Base-by-base conservation (phyloP, 257 asterid genomes). In the Coffea canephora region DNA sequence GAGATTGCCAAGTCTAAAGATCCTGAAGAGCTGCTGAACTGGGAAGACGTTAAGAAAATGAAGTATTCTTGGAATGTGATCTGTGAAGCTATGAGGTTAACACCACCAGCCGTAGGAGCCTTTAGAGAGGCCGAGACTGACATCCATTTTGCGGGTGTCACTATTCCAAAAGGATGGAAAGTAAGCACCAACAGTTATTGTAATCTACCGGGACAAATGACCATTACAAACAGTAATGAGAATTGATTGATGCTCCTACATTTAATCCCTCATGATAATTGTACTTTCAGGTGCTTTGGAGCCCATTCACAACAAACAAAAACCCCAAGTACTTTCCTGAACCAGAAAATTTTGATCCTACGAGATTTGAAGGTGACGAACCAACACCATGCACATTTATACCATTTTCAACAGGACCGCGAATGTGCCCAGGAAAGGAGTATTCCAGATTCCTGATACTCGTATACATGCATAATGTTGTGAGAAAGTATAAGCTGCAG, bases 121-220 rank as follows among this genome's bases (percentile, higher is more conserved):
- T 89, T 89, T 23, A 84, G 91, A 54, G 91, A 91, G 74, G 82
- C 87, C 57, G 77, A 82, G 0, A 89, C 87, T 4, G 89, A 89
- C 31, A 83, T 85, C 80, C 86, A 85, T 57, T 90, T 86, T 36
- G 92, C 90, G 12, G 92, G 94, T 50, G 84, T 85, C 74, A 90
- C 94, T 27, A 79, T 89, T 48, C 93, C 93, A 52, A 87, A 87
- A 82, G 95, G 95, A 69, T 89, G 93, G 95, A 89, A 89, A 88
- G 91, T 90, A 74, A 69, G n/a, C 4, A 50, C 21, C 43, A 68
- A 34, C 27, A 57, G 13, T 6, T 59, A 59, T 27, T 21, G 34
- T 31, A 39, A 39, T 39, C 12, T 59, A 21, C 66, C 12, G 8
- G 3, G 1, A 11, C 19, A 27, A 19, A 6, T 9, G 3, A 39